These are phyloP conservation scores for Punctularia strigosozonata DNA, from an alignment of 768 basidiomycete genomes.

Conservation along the genomic window DNA sequence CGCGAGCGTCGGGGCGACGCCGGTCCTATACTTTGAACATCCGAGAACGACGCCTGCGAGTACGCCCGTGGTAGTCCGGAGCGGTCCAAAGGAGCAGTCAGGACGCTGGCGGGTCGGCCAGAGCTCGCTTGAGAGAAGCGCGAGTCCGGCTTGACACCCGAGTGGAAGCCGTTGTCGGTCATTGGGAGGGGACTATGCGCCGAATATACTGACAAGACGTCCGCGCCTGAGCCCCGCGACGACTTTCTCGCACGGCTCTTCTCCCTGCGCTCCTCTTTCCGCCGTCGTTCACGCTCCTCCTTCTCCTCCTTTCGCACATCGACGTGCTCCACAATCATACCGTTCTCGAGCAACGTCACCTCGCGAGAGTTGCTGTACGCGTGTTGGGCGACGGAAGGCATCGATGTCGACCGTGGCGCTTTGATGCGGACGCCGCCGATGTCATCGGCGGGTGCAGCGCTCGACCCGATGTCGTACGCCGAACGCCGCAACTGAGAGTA, in stretches of 20 bases:
- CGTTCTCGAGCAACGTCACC: constrained; percentile 75
- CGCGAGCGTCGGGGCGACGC: constrained; percentile 55
- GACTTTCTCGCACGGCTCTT: constrained; percentile 52
- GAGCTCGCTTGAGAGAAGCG: constrained; percentile 35
- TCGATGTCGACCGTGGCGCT: constrained; percentile 31
- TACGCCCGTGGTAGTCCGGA: constrained; percentile 55
- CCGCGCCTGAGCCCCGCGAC: constrained; percentile 58
- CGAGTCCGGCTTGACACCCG: constrained; percentile 42
- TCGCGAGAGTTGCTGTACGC: constrained; percentile 52
- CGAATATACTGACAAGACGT: constrained; percentile 66
- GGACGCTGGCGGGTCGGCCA: constrained; percentile 31
- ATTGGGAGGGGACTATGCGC: constrained; percentile 41
- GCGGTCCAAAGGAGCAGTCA: constrained; percentile 26
- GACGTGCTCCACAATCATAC: constrained; percentile 83
- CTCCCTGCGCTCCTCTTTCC: constrained; percentile 54
- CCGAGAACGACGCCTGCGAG: constrained; percentile 73
- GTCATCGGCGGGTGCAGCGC: constrained; percentile 40
- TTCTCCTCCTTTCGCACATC: constrained; percentile 71
- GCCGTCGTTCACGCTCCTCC: constrained; percentile 59
- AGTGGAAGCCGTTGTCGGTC: constrained; percentile 44
- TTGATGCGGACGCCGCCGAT: constrained; percentile 60
- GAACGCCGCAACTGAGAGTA: constrained; percentile 74
- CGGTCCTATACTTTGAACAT: constrained; percentile 64
- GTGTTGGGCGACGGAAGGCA: constrained; percentile 19
- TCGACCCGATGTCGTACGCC: constrained; percentile 52